Evolutionary conservation across 2,329 filamentous ascomycete genomes (phyloP).

Genomic region (Ampelomyces quisqualis): DNA sequence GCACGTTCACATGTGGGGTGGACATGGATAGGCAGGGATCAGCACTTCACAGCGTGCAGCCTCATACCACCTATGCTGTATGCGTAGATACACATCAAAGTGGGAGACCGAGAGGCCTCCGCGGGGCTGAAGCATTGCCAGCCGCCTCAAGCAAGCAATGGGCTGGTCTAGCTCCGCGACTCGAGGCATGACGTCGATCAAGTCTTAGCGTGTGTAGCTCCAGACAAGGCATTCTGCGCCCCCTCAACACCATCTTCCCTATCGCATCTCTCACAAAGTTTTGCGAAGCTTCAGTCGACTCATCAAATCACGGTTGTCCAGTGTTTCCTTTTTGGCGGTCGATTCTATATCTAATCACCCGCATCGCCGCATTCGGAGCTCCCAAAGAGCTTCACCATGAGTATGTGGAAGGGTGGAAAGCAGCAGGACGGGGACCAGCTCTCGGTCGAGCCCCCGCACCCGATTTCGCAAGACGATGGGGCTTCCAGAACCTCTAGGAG

Average conservation of each 20-base stretch:
- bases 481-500: slow-evolving; percentile 31
- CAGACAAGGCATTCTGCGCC: slow-evolving; percentile 15
- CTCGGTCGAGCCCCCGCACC: slow-evolving; percentile 15
- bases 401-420: slow-evolving; percentile 56
- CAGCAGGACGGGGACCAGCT: slow-evolving; percentile 44
- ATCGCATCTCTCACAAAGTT: slow-evolving; percentile 3
- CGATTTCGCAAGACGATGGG: slow-evolving; percentile 23
- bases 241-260: slow-evolving; percentile 2
- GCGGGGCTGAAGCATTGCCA: slow-evolving; percentile 3
- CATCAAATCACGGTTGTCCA: too few species aligned
- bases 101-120: slow-evolving; percentile 1
- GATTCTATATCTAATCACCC: too few species aligned
- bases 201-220: slow-evolving; percentile 17
- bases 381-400: slow-evolving; percentile 32
- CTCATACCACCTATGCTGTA: too few species aligned
- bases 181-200: slow-evolving; percentile 22
- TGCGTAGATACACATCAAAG: neutral
- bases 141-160: too few species aligned
- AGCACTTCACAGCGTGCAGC: neutral
- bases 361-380: slow-evolving; percentile 17
- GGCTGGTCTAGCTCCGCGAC: slow-evolving; percentile 8
- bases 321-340: too few species aligned
- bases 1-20: slow-evolving; percentile 4
- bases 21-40: slow-evolving; percentile 12
- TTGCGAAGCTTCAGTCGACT: slow-evolving; percentile 13